These are phyloP conservation scores for Verbena officinalis DNA, from an alignment of 257 asterid species.

Conservation along the genomic window DNA sequence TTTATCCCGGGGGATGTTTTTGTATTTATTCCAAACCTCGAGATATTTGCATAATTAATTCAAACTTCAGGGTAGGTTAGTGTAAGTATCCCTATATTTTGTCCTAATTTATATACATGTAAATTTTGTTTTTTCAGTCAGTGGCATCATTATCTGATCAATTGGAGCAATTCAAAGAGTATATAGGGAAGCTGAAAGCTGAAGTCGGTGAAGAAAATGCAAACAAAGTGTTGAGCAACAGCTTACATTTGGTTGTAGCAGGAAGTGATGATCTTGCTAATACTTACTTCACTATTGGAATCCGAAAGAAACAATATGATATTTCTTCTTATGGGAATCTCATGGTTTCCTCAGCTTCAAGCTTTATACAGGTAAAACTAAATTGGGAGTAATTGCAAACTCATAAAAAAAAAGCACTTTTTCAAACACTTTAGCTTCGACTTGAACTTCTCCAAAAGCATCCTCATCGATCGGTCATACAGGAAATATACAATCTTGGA, in stretches of 20 bases:
- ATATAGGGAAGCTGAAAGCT: conserved; percentile 54
- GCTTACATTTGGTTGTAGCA: conserved; percentile 55
- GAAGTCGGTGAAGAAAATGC: conserved; percentile 59
- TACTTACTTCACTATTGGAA: conserved; percentile 65
- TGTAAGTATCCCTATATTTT: not conserved
- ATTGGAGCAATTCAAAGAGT: conserved; percentile 59
- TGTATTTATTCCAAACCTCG: no score
- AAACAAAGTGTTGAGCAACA: conserved; percentile 45
- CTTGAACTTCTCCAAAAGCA: no score
- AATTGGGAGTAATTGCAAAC: no score
- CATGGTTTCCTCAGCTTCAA: conserved; percentile 57
- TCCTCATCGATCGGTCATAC: no score
- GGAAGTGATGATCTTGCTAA: conserved; percentile 87
- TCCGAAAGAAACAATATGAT: conserved; percentile 43
- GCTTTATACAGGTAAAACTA: conserved; percentile 48
- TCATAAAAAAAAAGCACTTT: not conserved
- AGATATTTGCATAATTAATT: no score
- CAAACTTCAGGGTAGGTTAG: no score
- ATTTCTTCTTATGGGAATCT: conserved; percentile 64
- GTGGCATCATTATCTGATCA: conserved; percentile 60
- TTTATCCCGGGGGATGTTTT: no score
- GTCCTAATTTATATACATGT: not conserved
- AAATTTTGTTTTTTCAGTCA: conserved; percentile 40
- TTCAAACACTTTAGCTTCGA: no score
- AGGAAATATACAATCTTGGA: conserved; percentile 56